Conservation (phyloP, 1,284 basidiomycete genomes). For the Hemileccinum hortonii region DNA sequence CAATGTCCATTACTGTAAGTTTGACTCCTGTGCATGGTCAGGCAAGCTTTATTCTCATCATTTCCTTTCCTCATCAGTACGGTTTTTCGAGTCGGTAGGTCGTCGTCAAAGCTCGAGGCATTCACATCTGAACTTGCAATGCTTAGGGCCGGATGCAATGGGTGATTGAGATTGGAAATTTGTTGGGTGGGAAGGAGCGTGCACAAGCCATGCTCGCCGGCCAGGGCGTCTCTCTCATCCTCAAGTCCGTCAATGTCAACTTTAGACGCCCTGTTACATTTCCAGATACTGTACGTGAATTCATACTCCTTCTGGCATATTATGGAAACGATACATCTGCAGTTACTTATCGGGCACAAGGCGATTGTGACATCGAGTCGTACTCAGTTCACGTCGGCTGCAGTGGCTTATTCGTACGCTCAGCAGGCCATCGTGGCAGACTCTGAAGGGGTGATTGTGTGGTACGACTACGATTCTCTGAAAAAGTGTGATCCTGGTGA, state of each 20-base stretch:
- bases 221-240: conserved; percentile 64
- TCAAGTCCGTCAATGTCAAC: conserved; percentile 66
- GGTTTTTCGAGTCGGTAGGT: conserved; percentile 66
- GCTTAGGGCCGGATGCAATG: conserved; percentile 61
- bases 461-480: conserved; percentile 72
- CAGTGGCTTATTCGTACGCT: conserved; percentile 59
- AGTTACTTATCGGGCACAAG: conserved; percentile 66
- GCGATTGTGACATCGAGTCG: conserved; percentile 32
- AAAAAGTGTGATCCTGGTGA: conserved; percentile 63
- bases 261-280: conserved; percentile 68
- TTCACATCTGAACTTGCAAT: not conserved
- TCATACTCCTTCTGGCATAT: not conserved
- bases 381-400: conserved; percentile 48
- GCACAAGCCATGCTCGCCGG: conserved; percentile 57
- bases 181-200: conserved; percentile 56
- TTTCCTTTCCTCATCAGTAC: conserved; percentile 37
- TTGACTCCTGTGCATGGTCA: not conserved
- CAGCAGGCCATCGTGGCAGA: conserved; percentile 63
- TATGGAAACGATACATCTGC: conserved; percentile 2
- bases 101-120: not conserved
- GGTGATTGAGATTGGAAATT: conserved; percentile 54
- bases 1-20: conserved; percentile 67
- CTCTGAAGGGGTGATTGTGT: conserved; percentile 62
- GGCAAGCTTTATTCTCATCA: not conserved
- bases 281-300: conserved; percentile 61